A percentile compares a stretch with the other conserved stretches of the same genome.
Evolutionary conservation across 495 filamentous ascomycete genomes (phyloP).

Genomic region (Beverwykella pulmonaria): DNA sequence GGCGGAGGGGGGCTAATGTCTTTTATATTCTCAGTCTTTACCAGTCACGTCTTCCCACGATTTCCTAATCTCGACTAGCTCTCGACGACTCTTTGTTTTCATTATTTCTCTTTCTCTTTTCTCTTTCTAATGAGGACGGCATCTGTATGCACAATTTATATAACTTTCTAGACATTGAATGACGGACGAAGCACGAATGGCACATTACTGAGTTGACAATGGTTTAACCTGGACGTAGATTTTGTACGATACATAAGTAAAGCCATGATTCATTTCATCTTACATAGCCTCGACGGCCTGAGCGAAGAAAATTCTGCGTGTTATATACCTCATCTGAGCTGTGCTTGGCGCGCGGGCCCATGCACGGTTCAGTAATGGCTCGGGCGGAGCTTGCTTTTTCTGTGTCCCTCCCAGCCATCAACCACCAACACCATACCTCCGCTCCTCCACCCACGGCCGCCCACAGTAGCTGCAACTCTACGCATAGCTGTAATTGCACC

Average conservation of each 20-base stretch:
- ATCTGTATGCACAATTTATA: background rate
- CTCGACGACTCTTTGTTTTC: too few relatives aligned
- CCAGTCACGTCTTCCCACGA: too few relatives aligned
- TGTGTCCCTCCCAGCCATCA: background rate
- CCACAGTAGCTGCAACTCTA: conserved; percentile 4
- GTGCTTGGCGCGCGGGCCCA: conserved; percentile 4
- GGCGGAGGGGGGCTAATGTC: too few relatives aligned
- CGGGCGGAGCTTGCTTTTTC: conserved; percentile 13
- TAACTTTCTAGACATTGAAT: too few relatives aligned
- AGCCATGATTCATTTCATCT: background rate
- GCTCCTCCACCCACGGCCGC: conserved; percentile 11
- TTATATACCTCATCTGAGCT: background rate
- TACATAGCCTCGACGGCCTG: background rate
- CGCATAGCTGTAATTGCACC: conserved; percentile 26
- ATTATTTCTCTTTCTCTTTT: background rate
- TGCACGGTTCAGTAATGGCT: conserved; percentile 12
- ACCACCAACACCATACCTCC: conserved; percentile 11
- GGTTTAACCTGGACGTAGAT: background rate
- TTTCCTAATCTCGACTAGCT: too few relatives aligned
- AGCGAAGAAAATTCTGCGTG: background rate
- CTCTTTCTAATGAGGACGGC: too few relatives aligned
- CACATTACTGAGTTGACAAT: too few relatives aligned
- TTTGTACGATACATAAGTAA: background rate
- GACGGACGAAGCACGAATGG: too few relatives aligned
- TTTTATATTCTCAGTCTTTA: too few relatives aligned